These are phyloP conservation scores for Coemansia sp. DNA, from an alignment of 192 early-diverging fungal genomes.

Conservation along the genomic window DNA sequence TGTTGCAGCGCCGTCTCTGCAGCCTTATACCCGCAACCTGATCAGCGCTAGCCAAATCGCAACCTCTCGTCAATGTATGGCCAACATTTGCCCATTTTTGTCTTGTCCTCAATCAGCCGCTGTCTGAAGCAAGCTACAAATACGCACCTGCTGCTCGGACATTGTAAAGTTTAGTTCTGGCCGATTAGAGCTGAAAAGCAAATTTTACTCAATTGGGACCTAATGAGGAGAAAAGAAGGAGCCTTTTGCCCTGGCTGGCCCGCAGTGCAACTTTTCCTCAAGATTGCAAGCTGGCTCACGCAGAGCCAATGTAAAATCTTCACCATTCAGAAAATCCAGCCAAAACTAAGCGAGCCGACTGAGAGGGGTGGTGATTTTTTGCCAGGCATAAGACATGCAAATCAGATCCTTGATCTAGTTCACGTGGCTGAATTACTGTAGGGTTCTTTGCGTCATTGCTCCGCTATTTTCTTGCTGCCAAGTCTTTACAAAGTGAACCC, in stretches of 20 bases:
- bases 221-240: constrained; percentile 50
- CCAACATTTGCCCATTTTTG: no score
- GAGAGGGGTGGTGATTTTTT: no score
- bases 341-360: no score
- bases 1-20: no score
- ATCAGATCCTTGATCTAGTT: no score
- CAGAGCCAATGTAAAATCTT: constrained; percentile 38
- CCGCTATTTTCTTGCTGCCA: no score
- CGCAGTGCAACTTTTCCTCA: constrained; percentile 1
- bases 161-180: constrained; percentile 35
- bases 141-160: constrained; percentile 58
- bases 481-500: not conserved
- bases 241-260: constrained; percentile 14
- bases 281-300: not conserved
- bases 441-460: no score
- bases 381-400: no score
- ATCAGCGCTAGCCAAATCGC: not conserved
- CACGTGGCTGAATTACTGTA: no score
- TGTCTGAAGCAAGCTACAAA: constrained; percentile 8
- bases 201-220: constrained; percentile 22
- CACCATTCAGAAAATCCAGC: not conserved
- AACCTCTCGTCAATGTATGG: not conserved
- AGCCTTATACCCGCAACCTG: no score
- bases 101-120: not conserved
- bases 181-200: constrained; percentile 21